Conservation (phyloP, 495 filamentous ascomycete genomes). For the Thermochaetoides thermophila region DNA sequence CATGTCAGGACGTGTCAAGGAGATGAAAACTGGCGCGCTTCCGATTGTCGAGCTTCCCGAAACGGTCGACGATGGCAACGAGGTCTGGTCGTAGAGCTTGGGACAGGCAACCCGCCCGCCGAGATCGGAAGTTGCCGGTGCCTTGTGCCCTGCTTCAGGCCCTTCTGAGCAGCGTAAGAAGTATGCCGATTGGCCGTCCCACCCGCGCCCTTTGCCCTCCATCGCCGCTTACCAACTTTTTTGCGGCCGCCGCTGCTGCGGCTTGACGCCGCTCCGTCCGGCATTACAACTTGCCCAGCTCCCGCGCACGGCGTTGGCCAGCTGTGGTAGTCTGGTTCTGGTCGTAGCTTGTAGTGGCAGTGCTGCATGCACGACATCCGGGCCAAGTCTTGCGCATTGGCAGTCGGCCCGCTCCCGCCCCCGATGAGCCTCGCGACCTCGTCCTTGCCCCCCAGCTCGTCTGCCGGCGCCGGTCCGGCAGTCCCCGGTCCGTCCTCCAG, state of each 20-base stretch:
- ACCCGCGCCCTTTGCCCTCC: not conserved
- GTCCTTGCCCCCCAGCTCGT: not conserved
- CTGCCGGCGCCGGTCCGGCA: not conserved
- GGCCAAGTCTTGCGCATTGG: not conserved
- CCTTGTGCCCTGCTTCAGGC: slow-evolving; percentile 1
- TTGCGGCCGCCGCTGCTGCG: not conserved
- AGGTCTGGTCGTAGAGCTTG: too few relatives aligned
- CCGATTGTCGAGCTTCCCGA: slow-evolving; percentile 15
- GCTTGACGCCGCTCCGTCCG: not conserved
- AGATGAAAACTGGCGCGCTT: slow-evolving; percentile 1
- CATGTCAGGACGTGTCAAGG: not conserved
- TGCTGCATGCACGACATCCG: not conserved
- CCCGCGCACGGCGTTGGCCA: too few relatives aligned
- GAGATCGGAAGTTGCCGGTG: slow-evolving; percentile 20
- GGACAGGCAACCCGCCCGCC: too few relatives aligned
- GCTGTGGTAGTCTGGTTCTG: too few relatives aligned
- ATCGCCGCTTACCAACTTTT: not conserved
- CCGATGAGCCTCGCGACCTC: not conserved
- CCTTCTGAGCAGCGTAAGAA: not conserved
- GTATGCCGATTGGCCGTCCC: not conserved
- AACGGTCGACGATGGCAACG: slow-evolving; percentile 1
- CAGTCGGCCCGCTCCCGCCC: not conserved
- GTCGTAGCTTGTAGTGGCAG: too few relatives aligned
- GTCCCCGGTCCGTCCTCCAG: not conserved
- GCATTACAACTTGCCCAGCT: not conserved